Evolutionary conservation across 495 filamentous ascomycete species (phyloP).

Genomic region (Entonaema liquescens): DNA sequence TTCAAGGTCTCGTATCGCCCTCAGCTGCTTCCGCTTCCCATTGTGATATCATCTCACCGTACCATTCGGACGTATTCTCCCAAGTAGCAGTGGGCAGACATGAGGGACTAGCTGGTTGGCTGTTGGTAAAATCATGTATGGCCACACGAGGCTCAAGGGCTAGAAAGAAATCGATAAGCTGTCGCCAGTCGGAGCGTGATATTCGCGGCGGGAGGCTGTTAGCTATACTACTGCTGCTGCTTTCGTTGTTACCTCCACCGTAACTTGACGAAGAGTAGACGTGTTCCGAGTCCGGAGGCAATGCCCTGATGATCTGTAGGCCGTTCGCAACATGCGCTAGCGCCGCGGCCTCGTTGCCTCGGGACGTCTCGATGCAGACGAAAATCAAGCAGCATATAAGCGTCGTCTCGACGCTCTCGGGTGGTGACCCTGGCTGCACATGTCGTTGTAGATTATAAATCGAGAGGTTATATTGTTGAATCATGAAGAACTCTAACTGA

Average conservation of each 20-base stretch:
- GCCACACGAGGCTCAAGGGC: constrained; percentile 43
- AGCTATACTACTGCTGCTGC: not conserved
- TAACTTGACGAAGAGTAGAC: not conserved
- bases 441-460: constrained; percentile 46
- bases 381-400: constrained; percentile 53
- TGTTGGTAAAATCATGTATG: constrained; percentile 16
- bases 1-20: constrained; percentile 1
- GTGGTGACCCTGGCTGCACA: constrained; percentile 36
- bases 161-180: constrained; percentile 49
- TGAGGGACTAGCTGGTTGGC: constrained; percentile 10
- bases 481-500: constrained; percentile 49
- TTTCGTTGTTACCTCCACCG: not conserved
- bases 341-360: constrained; percentile 45
- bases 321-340: constrained; percentile 52
- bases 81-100: constrained; percentile 2
- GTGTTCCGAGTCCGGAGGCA: constrained; percentile 38
- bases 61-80: constrained; percentile 18
- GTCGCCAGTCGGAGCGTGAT: constrained; percentile 43
- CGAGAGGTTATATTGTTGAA: constrained; percentile 54
- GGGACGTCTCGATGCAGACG: constrained; percentile 51
- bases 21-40: constrained; percentile 17
- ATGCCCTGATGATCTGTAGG: constrained; percentile 48
- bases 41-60: constrained; percentile 14
- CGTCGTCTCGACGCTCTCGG: constrained; percentile 46
- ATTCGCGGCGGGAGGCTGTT: constrained; percentile 10